These are phyloP conservation scores for Protostelium mycophagum DNA, from an alignment of 78 protist species.

Conservation along the genomic window DNA sequence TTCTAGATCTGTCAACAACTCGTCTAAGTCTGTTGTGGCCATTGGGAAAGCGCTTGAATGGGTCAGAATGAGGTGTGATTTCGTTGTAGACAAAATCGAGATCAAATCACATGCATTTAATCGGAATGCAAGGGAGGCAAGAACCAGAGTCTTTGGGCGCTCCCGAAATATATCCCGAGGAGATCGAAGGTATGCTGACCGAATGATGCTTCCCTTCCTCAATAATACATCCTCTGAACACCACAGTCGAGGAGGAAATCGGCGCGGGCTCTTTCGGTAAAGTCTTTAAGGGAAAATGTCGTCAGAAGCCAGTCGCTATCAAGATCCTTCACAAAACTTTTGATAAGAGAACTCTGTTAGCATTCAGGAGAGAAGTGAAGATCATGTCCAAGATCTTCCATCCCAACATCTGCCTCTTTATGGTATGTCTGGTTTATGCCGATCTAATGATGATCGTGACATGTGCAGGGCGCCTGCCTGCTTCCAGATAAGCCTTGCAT, in stretches of 20 bases:
- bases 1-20: neutral
- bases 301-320: slow-evolving; percentile 68
- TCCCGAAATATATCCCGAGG: neutral
- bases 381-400: slow-evolving; percentile 72
- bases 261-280: slow-evolving; percentile 67
- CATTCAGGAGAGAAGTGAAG: slow-evolving; percentile 65
- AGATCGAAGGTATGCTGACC: neutral
- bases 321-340: slow-evolving; percentile 60
- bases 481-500: slow-evolving; percentile 6
- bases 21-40: neutral
- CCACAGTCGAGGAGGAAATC: slow-evolving; percentile 58
- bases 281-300: slow-evolving; percentile 60
- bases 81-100: neutral
- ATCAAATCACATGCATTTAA: neutral
- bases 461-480: neutral
- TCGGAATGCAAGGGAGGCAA: neutral
- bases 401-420: slow-evolving; percentile 66
- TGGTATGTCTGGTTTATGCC: slow-evolving; percentile 25
- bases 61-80: neutral
- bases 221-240: neutral
- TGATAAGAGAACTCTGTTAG: slow-evolving; percentile 56
- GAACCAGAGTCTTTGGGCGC: neutral
- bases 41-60: neutral
- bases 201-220: neutral
- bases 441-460: neutral